phyloP scores from a whole-genome alignment of 495 filamentous ascomycete genomes.

The Amorphotheca resinae region DNA sequence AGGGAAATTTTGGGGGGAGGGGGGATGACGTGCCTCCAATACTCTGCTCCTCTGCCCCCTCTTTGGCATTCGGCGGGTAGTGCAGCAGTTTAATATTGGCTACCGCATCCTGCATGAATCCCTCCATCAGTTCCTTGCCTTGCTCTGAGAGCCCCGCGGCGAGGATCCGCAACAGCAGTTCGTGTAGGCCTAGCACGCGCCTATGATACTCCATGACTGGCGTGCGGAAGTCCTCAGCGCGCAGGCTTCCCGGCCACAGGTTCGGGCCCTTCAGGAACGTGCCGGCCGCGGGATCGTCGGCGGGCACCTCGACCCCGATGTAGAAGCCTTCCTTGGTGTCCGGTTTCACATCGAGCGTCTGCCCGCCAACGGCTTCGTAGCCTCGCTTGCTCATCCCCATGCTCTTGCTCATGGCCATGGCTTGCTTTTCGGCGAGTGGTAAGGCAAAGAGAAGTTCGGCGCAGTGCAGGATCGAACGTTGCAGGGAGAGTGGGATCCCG shows the following conservation, averaged over 20 bases:
- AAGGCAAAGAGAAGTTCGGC: no score
- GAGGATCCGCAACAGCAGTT: no score
- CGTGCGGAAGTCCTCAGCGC: background rate
- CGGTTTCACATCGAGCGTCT: no score
- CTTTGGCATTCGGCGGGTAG: conserved; percentile 31
- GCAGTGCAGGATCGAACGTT: no score
- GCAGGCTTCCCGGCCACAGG: background rate
- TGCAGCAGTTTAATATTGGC: conserved; percentile 29
- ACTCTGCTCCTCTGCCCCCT: conserved; percentile 18
- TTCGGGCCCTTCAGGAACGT: background rate
- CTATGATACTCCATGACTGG: background rate
- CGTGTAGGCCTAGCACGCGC: no score
- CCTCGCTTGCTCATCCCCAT: no score
- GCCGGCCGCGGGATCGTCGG: no score
- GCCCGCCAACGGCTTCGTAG: no score
- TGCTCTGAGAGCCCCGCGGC: no score
- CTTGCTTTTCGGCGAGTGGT: no score
- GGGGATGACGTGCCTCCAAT: conserved; percentile 82
- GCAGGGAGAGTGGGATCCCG: no score
- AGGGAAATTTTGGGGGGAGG: conserved; percentile 80
- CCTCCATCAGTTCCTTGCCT: conserved; percentile 23
- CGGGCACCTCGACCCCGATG: background rate
- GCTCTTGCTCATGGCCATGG: no score
- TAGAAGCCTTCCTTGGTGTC: background rate
- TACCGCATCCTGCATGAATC: conserved; percentile 28